These are phyloP conservation scores for Spathaspora sp. DNA, from an alignment of 1,139 yeast genomes.

Conservation along the genomic window DNA sequence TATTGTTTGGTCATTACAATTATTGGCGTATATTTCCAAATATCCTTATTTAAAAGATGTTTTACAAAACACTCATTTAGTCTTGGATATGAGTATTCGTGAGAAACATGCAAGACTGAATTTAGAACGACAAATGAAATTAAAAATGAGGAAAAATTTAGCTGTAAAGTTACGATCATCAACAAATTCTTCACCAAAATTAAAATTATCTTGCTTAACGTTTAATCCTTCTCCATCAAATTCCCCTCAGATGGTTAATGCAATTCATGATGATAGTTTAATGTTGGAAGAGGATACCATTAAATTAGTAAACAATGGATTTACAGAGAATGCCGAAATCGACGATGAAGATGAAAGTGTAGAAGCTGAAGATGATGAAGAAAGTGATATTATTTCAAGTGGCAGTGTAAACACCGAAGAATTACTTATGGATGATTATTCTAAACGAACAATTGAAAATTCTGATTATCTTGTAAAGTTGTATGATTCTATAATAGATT, in stretches of 20 bases:
- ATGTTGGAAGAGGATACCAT: slow-evolving; percentile 37
- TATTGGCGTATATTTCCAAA: slow-evolving; percentile 89
- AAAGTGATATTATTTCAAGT: slow-evolving; percentile 12
- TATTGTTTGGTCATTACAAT: slow-evolving; percentile 88
- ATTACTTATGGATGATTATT: background rate
- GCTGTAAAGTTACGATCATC: slow-evolving; percentile 31
- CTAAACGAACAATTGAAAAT: slow-evolving; percentile 10
- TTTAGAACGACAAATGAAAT: slow-evolving; percentile 38
- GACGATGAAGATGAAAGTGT: slow-evolving; percentile 29
- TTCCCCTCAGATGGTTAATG: slow-evolving; percentile 44
- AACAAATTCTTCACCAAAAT: slow-evolving; percentile 33
- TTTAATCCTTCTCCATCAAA: slow-evolving; percentile 39
- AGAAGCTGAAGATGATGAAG: slow-evolving; percentile 18
- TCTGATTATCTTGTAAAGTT: slow-evolving; percentile 23
- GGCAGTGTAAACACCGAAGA: background rate
- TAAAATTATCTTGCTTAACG: slow-evolving; percentile 17
- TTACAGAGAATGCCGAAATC: slow-evolving; percentile 24
- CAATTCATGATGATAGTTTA: slow-evolving; percentile 35
- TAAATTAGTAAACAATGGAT: slow-evolving; percentile 22
- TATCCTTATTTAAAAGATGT: slow-evolving; percentile 76
- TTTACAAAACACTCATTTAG: slow-evolving; percentile 69
- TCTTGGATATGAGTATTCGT: slow-evolving; percentile 53
- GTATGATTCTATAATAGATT: slow-evolving; percentile 34
- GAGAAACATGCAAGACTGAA: slow-evolving; percentile 43
- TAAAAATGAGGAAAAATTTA: slow-evolving; percentile 31